Evolutionary conservation across 2,329 filamentous ascomycete genomes (phyloP), one percentile per base, ranked within the genome.

Genomic region (Cyphellophora europaea): DNA sequence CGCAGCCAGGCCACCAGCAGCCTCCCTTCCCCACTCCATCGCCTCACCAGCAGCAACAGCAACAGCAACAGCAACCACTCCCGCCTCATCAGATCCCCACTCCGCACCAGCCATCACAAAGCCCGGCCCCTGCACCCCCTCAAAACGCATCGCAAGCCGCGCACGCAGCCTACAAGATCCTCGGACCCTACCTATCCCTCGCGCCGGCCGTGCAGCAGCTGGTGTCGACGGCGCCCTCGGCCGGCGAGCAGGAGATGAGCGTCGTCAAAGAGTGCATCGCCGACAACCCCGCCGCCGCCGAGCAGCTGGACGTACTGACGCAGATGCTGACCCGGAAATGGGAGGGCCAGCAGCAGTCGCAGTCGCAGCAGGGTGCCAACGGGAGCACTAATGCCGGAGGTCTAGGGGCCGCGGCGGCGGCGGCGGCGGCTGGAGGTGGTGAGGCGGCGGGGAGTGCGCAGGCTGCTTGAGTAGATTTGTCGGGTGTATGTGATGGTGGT

Each of bases 181-280:
- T 86, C 0, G 82, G 82, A 0, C 57, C 67, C 0, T 41, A 46
- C 2, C 65, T 80, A 29, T 71, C 79, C 10, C 65, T 64, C 14
- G 72, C 74, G 11, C 74, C 79, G 0, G 82, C 79, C 0, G 75
- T 84, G 6, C 67, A 74, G 15, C 81, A 86, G 48, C 62, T 88
- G 4, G 63, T 86, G 29, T 73, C 77, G 4, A 77, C 83, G 44
- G 79, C 79, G 1, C 74, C 71, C 13, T 71, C 72, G 32, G 84
- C 82, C 66, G 69, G 77, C 30, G 66, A 73, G n/a, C 63, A 72
- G 11, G 83, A 93, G 52, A 80, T 91, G 72, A 67, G 73, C 36
- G 74, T 91, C 17, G 73, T 95, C 42, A 69, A 72, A 33, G 68
- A 72, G 25, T 78, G 89, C 11, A 67, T 86, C 15, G 70, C 77